Percentiles rank a stretch among this genome's conserved stretches.
Evolutionary conservation across 2,329 filamentous ascomycete species (phyloP).

Genomic region (Apiospora pterosperma): DNA sequence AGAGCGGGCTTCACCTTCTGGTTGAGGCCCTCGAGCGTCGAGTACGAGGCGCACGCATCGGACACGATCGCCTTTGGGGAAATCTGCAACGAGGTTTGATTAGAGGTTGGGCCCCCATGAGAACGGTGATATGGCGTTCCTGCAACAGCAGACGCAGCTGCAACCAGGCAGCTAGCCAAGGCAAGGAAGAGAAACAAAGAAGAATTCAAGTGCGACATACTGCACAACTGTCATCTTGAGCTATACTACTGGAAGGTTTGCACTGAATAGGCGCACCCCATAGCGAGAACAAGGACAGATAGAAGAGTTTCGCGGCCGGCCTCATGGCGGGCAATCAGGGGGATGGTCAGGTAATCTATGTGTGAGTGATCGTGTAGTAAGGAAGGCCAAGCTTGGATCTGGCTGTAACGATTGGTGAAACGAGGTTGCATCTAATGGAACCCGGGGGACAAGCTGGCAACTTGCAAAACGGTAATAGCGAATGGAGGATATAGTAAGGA

Average conservation of each 20-base stretch:
- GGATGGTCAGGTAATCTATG: neutral
- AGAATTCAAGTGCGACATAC: constrained; percentile 38
- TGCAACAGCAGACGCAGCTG: constrained; percentile 13
- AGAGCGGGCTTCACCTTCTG: constrained; percentile 70
- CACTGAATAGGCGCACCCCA: constrained; percentile 48
- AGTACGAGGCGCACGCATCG: constrained; percentile 92
- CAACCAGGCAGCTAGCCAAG: constrained; percentile 20
- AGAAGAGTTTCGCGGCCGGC: constrained; percentile 52
- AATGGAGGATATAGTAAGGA: neutral
- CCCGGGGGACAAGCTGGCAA: neutral
- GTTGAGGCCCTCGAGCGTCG: constrained; percentile 84
- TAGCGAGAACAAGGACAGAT: constrained; percentile 53
- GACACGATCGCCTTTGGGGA: constrained; percentile 85
- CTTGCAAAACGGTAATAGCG: neutral
- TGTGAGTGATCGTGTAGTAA: neutral
- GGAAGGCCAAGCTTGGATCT: neutral
- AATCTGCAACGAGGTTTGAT: constrained; percentile 57
- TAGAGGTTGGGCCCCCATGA: constrained; percentile 28
- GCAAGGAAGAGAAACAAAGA: constrained; percentile 13
- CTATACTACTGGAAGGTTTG: constrained; percentile 28
- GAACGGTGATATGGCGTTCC: constrained; percentile 5
- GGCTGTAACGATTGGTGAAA: constrained; percentile 9
- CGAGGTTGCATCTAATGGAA: constrained; percentile 2
- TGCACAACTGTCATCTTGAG: constrained; percentile 46
- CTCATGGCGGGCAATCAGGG: constrained; percentile 37